Conservation (phyloP, 2,329 filamentous ascomycete species). For the Aspergillus puulaauensis region DNA sequence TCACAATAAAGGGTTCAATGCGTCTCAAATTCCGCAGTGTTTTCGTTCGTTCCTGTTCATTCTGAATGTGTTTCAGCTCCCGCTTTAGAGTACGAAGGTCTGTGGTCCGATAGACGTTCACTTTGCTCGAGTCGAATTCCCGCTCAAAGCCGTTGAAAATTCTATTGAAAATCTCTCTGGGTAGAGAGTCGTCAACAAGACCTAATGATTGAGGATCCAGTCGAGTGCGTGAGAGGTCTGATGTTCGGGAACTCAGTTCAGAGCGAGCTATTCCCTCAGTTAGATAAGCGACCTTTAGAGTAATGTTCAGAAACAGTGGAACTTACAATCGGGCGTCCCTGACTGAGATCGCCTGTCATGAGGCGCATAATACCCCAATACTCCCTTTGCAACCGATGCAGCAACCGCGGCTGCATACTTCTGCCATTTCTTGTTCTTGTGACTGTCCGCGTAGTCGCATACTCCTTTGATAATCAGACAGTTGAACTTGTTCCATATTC, state of each 20-base stretch:
- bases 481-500: slow-evolving; percentile 1
- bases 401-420: slow-evolving; percentile 14
- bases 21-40: slow-evolving; percentile 1
- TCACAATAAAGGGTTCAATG: not conserved
- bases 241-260: not conserved
- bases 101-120: not conserved
- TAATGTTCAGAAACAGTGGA: not conserved
- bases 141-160: not conserved
- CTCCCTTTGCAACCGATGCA: slow-evolving; percentile 4
- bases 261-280: not conserved
- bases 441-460: slow-evolving; percentile 20
- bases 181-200: not conserved
- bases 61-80: not conserved
- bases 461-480: slow-evolving; percentile 12
- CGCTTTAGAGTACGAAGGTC: not conserved
- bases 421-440: slow-evolving; percentile 22
- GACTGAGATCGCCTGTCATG: not conserved
- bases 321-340: not conserved
- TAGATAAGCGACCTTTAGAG: not conserved
- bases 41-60: not conserved
- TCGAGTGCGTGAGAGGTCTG: not conserved
- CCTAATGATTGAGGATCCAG: not conserved
- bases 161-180: not conserved
- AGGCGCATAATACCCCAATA: not conserved
- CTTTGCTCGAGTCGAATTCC: not conserved